phyloP scores from a whole-genome alignment of 371 early-diverging fungal genomes.

The Thermomucor indicae-seudaticae region DNA sequence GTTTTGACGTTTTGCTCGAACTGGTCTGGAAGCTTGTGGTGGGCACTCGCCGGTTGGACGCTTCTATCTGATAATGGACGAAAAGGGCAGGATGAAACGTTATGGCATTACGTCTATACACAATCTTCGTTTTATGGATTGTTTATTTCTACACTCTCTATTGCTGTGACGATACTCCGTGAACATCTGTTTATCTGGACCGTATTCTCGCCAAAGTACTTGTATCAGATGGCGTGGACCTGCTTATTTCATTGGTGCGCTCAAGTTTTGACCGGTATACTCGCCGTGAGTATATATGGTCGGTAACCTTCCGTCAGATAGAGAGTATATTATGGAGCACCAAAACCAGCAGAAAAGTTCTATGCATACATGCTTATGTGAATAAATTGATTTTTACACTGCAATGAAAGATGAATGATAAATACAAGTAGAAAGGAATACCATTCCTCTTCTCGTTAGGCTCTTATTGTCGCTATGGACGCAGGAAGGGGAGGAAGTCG shows the following conservation, averaged over 20 bases:
- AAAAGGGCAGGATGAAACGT: conserved; percentile 2
- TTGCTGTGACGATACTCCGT: conserved; percentile 62
- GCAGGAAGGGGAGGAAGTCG: too few relatives aligned
- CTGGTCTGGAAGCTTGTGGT: conserved; percentile 75
- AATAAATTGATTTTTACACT: too few relatives aligned
- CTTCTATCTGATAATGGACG: conserved; percentile 13
- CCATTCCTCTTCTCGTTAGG: too few relatives aligned
- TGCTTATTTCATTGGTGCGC: conserved; percentile 41
- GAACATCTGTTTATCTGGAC: conserved; percentile 85
- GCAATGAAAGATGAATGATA: too few relatives aligned
- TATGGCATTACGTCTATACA: conserved; percentile 34
- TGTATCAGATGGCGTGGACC: conserved; percentile 74
- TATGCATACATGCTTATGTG: too few relatives aligned
- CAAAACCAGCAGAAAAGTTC: too few relatives aligned
- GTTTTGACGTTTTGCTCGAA: conserved; percentile 63
- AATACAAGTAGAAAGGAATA: too few relatives aligned
- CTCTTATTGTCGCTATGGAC: too few relatives aligned
- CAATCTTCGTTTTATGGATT: conserved; percentile 51
- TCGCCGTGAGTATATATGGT: too few relatives aligned
- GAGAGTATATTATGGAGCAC: too few relatives aligned
- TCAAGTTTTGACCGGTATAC: not conserved
- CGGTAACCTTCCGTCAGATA: too few relatives aligned
- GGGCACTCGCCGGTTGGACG: conserved; percentile 48
- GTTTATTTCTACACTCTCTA: conserved; percentile 48
- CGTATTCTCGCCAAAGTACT: conserved; percentile 80